Percentiles rank a stretch among this genome's conserved stretches.
phyloP scores from a whole-genome alignment of 441 rosid genomes.

The Euphorbia schlechtendalii region DNA sequence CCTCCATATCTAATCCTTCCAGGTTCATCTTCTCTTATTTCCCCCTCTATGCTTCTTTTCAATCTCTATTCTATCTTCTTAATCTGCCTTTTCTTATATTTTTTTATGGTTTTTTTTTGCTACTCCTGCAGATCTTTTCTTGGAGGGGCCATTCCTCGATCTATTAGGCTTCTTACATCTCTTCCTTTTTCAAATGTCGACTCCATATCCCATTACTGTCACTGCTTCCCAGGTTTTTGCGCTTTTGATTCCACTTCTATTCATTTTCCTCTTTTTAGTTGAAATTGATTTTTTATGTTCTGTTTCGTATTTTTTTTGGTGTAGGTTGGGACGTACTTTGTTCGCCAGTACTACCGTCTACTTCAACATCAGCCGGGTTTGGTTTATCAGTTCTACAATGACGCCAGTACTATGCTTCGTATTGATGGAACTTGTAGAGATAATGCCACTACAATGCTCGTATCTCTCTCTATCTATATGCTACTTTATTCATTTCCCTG shows the following conservation, averaged over 20 bases:
- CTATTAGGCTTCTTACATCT: conserved; percentile 4
- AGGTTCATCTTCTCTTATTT: conserved; percentile 16
- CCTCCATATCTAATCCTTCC: conserved; percentile 25
- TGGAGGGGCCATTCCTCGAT: conserved; percentile 15
- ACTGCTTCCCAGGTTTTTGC: conserved; percentile 53
- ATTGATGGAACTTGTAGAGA: conserved; percentile 53
- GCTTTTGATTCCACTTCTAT: neutral
- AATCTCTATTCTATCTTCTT: neutral
- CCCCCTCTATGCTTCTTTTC: no score
- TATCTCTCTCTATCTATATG: conserved; percentile 22
- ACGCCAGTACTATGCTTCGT: conserved; percentile 78
- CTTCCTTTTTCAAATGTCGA: conserved; percentile 35
- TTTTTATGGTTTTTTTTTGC: neutral
- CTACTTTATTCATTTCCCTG: neutral
- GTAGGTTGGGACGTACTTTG: conserved; percentile 87
- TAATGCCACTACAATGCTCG: conserved; percentile 64
- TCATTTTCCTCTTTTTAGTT: conserved; percentile 6
- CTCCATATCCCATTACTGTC: conserved; percentile 48
- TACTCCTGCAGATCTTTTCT: conserved; percentile 31
- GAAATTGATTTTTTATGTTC: neutral
- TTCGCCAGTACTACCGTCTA: conserved; percentile 75
- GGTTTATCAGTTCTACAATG: conserved; percentile 73
- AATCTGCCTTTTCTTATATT: neutral
- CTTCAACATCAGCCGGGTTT: conserved; percentile 69
- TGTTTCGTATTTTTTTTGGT: conserved; percentile 1